Percentiles rank a stretch among this genome's conserved stretches.
These are phyloP conservation scores for Magnolia kwangsiensis DNA, from an alignment of 164 flowering plant species.

Conservation along the genomic window DNA sequence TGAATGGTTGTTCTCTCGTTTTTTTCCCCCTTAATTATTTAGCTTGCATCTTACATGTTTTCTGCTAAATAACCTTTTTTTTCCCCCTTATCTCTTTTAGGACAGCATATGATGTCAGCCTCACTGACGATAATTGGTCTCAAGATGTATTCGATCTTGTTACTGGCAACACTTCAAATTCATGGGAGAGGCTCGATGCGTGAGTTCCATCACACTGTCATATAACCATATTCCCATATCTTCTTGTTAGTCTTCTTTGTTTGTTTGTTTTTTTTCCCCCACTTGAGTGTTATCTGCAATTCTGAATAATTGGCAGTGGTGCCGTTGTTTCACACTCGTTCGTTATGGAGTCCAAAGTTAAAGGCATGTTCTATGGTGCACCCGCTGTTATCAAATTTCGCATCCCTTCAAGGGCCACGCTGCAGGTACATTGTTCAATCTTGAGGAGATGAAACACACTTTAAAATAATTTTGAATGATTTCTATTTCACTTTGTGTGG, in stretches of 20 bases:
- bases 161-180: slow-evolving; percentile 66
- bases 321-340: slow-evolving; percentile 70
- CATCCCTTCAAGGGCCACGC: slow-evolving; percentile 69
- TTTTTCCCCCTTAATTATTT: too few species aligned
- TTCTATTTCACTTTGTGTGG: too few species aligned
- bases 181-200: slow-evolving; percentile 97
- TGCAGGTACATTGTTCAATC: slow-evolving; percentile 47
- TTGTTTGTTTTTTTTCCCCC: not conserved
- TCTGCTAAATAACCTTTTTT: too few species aligned
- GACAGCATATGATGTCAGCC: slow-evolving; percentile 83
- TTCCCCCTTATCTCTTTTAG: slow-evolving; percentile 34
- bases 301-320: slow-evolving; percentile 44
- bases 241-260: not conserved
- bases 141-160: slow-evolving; percentile 55
- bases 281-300: not conserved
- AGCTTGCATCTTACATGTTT: too few species aligned
- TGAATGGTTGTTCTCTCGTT: too few species aligned
- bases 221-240: too few species aligned
- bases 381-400: slow-evolving; percentile 86
- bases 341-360: slow-evolving; percentile 66
- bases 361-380: slow-evolving; percentile 59
- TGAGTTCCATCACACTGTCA: slow-evolving; percentile 34
- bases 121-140: slow-evolving; percentile 78
- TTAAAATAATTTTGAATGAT: too few species aligned
- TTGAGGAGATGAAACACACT: too few species aligned